Evolutionary conservation across 2,329 filamentous ascomycete genomes (phyloP).

Genomic region (Microsporum ferrugineum): DNA sequence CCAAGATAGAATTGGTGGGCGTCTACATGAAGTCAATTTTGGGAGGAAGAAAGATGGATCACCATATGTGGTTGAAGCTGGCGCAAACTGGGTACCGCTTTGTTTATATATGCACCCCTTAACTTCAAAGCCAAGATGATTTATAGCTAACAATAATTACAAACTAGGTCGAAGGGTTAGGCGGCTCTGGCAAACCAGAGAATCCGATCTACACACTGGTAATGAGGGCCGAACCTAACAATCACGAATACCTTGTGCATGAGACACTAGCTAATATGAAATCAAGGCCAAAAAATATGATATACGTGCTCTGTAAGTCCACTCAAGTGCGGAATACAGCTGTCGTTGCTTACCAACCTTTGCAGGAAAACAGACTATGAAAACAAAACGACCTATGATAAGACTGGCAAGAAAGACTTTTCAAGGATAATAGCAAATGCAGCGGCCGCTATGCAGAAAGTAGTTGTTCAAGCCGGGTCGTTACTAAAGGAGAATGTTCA

Average conservation of each 20-base stretch:
- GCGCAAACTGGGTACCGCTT: constrained; percentile 51
- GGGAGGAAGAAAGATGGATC: constrained; percentile 42
- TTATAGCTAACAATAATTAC: background rate
- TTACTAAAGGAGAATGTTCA: constrained; percentile 50
- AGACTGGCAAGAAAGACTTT: constrained; percentile 45
- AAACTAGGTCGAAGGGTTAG: constrained; percentile 3
- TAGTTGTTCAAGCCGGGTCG: constrained; percentile 44
- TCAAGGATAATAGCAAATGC: constrained; percentile 40
- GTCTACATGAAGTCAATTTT: constrained; percentile 48
- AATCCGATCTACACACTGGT: constrained; percentile 53
- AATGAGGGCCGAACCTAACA: constrained; percentile 9
- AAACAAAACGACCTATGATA: constrained; percentile 50
- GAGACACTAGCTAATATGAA: background rate
- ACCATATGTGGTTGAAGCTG: constrained; percentile 50
- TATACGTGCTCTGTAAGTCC: background rate
- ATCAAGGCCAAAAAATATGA: constrained; percentile 45
- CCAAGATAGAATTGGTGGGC: constrained; percentile 51
- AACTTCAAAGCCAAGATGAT: background rate
- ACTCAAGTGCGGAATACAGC: background rate
- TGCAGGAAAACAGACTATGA: constrained; percentile 50
- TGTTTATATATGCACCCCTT: background rate
- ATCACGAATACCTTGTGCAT: background rate
- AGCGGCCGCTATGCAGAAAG: constrained; percentile 36
- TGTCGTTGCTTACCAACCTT: constrained; percentile 25
- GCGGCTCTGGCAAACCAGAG: constrained; percentile 21